Percentiles rank a stretch among this genome's conserved stretches.
Evolutionary conservation across 2,329 filamentous ascomycete genomes (phyloP).

Genomic region (Neurospora sp.): DNA sequence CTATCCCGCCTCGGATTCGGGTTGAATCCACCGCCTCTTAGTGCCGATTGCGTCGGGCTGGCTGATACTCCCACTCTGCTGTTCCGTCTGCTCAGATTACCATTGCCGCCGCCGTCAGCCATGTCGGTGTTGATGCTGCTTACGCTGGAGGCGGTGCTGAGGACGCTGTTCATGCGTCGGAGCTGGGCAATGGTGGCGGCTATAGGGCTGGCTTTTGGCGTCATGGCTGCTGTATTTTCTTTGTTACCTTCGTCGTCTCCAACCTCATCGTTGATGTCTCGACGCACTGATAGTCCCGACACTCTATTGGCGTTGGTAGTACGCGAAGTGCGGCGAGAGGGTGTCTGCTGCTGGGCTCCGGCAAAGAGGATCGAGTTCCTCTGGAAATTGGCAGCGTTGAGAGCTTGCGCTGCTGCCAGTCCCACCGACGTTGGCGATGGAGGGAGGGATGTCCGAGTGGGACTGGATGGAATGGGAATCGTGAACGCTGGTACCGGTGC

Average conservation of each 20-base stretch:
- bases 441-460: conserved; percentile 1
- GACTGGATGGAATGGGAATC: not conserved
- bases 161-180: conserved; percentile 46
- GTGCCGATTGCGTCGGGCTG: conserved; percentile 29
- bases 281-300: not conserved
- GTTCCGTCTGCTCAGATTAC: conserved; percentile 4
- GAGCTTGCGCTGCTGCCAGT: not conserved
- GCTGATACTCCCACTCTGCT: not conserved
- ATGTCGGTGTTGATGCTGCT: not conserved
- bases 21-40: conserved; percentile 30
- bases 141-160: conserved; percentile 20
- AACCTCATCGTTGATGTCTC: not conserved
- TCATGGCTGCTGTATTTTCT: not conserved
- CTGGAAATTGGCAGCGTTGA: conserved; percentile 9
- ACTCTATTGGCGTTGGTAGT: not conserved
- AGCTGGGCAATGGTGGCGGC: conserved; percentile 39
- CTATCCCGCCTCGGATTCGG: conserved; percentile 20
- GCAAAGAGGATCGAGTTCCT: conserved; percentile 3
- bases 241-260: not conserved
- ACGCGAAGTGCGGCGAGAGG: not conserved
- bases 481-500: not conserved
- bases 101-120: conserved; percentile 8
- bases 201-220: not conserved
- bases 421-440: conserved; percentile 2
- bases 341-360: conserved; percentile 5